These are phyloP conservation scores for Fomitopsis pulvina DNA, from an alignment of 768 basidiomycete species.

Conservation along the genomic window DNA sequence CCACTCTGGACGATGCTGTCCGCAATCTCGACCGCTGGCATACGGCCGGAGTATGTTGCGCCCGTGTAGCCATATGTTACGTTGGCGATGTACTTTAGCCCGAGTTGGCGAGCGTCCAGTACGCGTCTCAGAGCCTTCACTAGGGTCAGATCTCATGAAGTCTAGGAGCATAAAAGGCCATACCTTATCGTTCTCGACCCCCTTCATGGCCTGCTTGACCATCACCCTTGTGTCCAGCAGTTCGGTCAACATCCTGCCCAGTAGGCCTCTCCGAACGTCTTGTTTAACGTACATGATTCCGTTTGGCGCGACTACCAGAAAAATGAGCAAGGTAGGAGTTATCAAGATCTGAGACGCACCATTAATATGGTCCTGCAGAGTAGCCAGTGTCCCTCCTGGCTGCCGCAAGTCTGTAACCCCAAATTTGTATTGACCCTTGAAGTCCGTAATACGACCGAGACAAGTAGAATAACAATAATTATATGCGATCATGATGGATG, in stretches of 20 bases:
- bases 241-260: conserved; percentile 89
- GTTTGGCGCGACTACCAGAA: conserved; percentile 79
- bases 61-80: conserved; percentile 96
- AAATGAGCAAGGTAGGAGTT: not conserved
- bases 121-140: conserved; percentile 63
- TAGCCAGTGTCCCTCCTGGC: conserved; percentile 59
- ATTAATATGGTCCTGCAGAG: conserved; percentile 69
- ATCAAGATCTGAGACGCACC: conserved; percentile 36
- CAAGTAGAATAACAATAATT: conserved; percentile 98
- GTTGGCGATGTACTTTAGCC: conserved; percentile 91
- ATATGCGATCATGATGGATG: conserved; percentile 97
- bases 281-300: conserved; percentile 92
- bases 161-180: not conserved
- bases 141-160: not conserved
- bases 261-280: conserved; percentile 73
- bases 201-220: conserved; percentile 97
- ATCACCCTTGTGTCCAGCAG: conserved; percentile 92
- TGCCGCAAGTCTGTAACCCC: conserved; percentile 74
- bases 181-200: conserved; percentile 69
- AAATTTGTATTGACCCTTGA: conserved; percentile 83
- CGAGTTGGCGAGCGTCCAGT: conserved; percentile 86
- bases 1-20: conserved; percentile 98
- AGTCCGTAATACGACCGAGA: conserved; percentile 80
- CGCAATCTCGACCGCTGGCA: conserved; percentile 98
- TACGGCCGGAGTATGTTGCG: conserved; percentile 91